Evolutionary conservation across 352 stramenopile species (phyloP).

Genomic region (Pelagophyceae sp.): DNA sequence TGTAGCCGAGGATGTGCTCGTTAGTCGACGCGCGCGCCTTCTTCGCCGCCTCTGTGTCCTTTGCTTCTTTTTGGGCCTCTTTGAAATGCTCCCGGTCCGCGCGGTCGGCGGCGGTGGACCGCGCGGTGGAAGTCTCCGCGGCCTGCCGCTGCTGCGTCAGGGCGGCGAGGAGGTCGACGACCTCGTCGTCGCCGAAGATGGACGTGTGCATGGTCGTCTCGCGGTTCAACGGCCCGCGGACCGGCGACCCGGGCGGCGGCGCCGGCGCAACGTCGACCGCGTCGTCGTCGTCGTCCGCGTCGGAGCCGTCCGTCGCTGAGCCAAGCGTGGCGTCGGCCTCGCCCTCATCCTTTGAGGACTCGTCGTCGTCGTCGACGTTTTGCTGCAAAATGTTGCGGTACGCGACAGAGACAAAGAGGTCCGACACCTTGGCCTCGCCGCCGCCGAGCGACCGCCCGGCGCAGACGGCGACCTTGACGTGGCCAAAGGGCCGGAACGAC

Average conservation of each 20-base stretch:
- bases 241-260: background rate
- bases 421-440: background rate
- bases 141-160: background rate
- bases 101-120: no score
- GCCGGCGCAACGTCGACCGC: background rate
- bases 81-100: no score
- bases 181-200: background rate
- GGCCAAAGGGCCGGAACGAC: background rate
- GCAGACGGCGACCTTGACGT: constrained; percentile 15
- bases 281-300: background rate
- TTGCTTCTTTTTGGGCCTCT: no score
- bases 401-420: background rate
- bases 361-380: background rate
- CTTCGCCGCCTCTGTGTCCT: background rate
- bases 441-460: background rate
- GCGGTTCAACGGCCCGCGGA: background rate
- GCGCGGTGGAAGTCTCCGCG: background rate
- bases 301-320: background rate
- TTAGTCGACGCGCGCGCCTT: background rate
- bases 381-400: background rate
- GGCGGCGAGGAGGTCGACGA: background rate
- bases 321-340: no score
- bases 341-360: no score
- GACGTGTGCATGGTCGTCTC: background rate
- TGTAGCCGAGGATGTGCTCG: constrained; percentile 11